Conservation (phyloP, 495 filamentous ascomycete genomes). For the Lophiotrema nucula region DNA sequence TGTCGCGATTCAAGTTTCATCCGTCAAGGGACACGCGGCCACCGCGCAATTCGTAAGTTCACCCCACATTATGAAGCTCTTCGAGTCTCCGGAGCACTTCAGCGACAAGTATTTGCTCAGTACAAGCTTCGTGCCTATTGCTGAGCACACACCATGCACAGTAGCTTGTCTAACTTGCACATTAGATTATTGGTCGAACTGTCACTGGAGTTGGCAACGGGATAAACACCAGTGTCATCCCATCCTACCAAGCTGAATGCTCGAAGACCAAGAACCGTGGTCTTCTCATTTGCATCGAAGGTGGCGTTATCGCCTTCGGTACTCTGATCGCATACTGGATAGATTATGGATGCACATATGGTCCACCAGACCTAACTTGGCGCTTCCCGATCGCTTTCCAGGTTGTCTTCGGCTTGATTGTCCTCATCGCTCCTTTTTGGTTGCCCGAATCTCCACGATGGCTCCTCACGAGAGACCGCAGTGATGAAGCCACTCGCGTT, state of each 20-base stretch:
- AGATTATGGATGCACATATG: slow-evolving; percentile 71
- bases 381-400: slow-evolving; percentile 74
- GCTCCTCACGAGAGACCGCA: slow-evolving; percentile 68
- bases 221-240: slow-evolving; percentile 70
- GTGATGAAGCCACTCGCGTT: slow-evolving; percentile 68
- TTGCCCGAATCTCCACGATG: slow-evolving; percentile 72
- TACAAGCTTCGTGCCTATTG: no score
- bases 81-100: no score
- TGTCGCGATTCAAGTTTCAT: slow-evolving; percentile 65
- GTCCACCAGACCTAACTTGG: slow-evolving; percentile 48
- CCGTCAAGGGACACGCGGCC: slow-evolving; percentile 43
- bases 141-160: no score
- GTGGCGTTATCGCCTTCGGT: slow-evolving; percentile 75
- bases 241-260: slow-evolving; percentile 77
- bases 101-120: no score
- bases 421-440: slow-evolving; percentile 64
- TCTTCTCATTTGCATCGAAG: slow-evolving; percentile 81
- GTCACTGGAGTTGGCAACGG: slow-evolving; percentile 74
- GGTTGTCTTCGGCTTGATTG: slow-evolving; percentile 64
- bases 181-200: slow-evolving; percentile 68
- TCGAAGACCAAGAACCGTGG: slow-evolving; percentile 74
- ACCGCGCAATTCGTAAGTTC: slow-evolving; percentile 70
- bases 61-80: no score
- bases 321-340: slow-evolving; percentile 80
- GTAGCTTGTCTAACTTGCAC: no score